A percentile compares a stretch with the other conserved stretches of the same genome.
These are phyloP conservation scores for Cupressus sempervirens DNA, from an alignment of 75 land plant genomes.

Conservation along the genomic window DNA sequence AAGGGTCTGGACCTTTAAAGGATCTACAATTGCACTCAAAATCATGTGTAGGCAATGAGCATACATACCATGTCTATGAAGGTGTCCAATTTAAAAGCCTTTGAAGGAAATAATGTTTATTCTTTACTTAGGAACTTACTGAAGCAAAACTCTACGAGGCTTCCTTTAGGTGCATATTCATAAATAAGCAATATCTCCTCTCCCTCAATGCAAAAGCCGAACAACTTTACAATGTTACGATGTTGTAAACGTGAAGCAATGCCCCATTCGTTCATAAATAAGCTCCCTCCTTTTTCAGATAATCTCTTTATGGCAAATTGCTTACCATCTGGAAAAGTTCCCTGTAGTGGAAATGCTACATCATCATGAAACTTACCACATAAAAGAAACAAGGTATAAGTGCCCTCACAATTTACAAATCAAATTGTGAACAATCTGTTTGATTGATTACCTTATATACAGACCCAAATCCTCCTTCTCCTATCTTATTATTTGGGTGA, in stretches of 20 bases:
- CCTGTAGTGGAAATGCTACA: not conserved
- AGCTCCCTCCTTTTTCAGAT: not conserved
- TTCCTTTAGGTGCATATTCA: not conserved
- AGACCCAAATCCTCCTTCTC: conserved; percentile 1
- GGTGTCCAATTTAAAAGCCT: not conserved
- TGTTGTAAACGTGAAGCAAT: not conserved
- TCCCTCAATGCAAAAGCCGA: not conserved
- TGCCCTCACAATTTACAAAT: not conserved
- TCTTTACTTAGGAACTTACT: not conserved
- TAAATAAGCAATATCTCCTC: not conserved
- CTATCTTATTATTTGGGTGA: not conserved
- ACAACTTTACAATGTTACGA: conserved; percentile 1
- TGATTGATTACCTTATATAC: not conserved
- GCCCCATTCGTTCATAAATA: not conserved
- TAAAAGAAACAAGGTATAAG: not conserved
- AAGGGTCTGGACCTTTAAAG: not conserved
- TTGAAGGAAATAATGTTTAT: not conserved
- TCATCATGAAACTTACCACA: not conserved
- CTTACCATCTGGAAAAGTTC: not conserved
- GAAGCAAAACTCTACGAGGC: not conserved
- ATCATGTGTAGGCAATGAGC: not conserved
- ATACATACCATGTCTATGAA: not conserved
- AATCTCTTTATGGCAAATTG: not conserved
- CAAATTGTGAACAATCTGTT: not conserved
- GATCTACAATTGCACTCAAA: not conserved